Evolutionary conservation across 495 filamentous ascomycete species (phyloP), one percentile per base, ranked within the genome.

Genomic region (Chaetomium fimeti): DNA sequence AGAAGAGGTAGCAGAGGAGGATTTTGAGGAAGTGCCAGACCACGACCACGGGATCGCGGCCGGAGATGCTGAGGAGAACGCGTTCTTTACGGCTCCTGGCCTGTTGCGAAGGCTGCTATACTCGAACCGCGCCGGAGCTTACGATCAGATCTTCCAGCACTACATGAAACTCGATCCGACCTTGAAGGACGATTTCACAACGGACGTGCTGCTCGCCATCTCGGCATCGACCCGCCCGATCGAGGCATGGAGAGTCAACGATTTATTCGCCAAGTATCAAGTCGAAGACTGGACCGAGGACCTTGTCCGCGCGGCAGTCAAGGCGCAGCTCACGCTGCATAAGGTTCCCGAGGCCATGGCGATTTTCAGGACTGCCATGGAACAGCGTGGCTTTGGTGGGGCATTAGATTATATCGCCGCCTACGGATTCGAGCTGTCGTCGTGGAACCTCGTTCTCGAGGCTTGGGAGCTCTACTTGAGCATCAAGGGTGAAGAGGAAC

Each of bases 71-170:
- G n/a, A 49, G 5, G 58, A 47, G 3, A 24, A 52, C 3, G 5
- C 20, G 2, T 0, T 9, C 2, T 9, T 32, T 20, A 40, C 18
- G 0, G 29, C 42, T 43, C 16, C 54, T 15, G 27, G 56, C 7
- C 15, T 20, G 3, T 6, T 60, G 25, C 38, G 40, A 12, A 22
- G 49, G 12, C 40, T 62, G 40, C 28, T 63, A 25, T 16, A n/a
- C 11, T 65, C 64, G 18, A 22, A 58, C 25, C 58, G 24, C 9
- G 62, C 29, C n/a, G 58, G 54, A 7, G 53, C 56, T 2, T 72
- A 72, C 56, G 72, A 75, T 9, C 38, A 58, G n/a, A 57, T 72
- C 32, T 77, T 71, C 67, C 43, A 55, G 16, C 57, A 64, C 15
- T 77, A 74, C 62, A 48, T 6, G 18, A 38, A 28, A 25, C 70